Evolutionary conservation across 768 basidiomycete species (phyloP).

Genomic region (Leucocoprinus leucothites): DNA sequence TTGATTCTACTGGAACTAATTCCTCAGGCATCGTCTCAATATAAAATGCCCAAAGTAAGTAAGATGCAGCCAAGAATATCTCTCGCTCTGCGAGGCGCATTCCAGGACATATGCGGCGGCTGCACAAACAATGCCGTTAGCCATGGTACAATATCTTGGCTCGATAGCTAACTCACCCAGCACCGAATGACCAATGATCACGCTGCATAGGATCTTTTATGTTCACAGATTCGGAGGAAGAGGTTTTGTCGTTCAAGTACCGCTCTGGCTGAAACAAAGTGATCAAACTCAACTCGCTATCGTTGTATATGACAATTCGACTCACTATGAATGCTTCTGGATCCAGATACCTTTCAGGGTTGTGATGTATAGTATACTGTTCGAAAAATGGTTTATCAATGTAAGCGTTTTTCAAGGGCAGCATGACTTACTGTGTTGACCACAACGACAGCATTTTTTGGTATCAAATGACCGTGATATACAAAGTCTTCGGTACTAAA

Average conservation of each 20-base stretch:
- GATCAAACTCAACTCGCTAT: neutral
- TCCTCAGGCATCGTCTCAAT: constrained; percentile 38
- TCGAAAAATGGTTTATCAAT: neutral
- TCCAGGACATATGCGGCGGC: constrained; percentile 41
- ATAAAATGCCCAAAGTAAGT: constrained; percentile 46
- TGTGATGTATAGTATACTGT: constrained; percentile 34
- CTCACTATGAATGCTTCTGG: constrained; percentile 30
- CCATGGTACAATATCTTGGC: neutral
- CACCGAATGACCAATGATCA: constrained; percentile 52
- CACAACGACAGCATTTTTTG: constrained; percentile 36
- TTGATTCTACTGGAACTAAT: constrained; percentile 39
- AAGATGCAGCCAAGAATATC: constrained; percentile 41
- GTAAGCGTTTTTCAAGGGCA: neutral
- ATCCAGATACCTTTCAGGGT: constrained; percentile 35
- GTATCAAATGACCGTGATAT: constrained; percentile 38
- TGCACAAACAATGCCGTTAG: constrained; percentile 7
- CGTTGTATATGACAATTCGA: neutral
- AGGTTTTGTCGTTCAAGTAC: constrained; percentile 34
- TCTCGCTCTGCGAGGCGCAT: constrained; percentile 44
- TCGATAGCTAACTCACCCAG: constrained; percentile 30
- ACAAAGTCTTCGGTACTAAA: constrained; percentile 35
- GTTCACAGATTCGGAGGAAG: constrained; percentile 41
- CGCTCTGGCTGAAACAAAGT: constrained; percentile 35
- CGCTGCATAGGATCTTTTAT: constrained; percentile 38
- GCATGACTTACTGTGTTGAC: constrained; percentile 29